phyloP scores from a whole-genome alignment of 495 filamentous ascomycete genomes.

The Penicillium macrosclerotiorum region DNA sequence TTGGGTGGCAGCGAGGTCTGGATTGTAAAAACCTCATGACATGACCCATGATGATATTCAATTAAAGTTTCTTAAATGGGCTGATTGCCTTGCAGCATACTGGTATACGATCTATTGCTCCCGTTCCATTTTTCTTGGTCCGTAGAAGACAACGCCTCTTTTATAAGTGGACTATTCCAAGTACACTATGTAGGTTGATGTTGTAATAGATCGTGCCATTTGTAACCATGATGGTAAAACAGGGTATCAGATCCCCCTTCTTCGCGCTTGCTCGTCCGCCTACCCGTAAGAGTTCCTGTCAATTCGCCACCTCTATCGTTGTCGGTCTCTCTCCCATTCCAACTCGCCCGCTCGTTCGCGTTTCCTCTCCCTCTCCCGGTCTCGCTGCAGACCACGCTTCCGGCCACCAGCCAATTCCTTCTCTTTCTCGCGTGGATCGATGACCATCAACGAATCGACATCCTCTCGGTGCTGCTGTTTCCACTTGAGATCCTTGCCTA shows the following conservation, averaged over 20 bases:
- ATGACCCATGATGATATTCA: conserved; percentile 1
- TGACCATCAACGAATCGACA: conserved; percentile 86
- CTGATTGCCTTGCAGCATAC: too few species aligned
- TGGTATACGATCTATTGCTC: too few species aligned
- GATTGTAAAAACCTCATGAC: conserved; percentile 2
- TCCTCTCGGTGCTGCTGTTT: conserved; percentile 84
- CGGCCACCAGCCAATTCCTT: conserved; percentile 52
- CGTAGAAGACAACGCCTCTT: too few species aligned
- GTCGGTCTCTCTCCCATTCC: conserved; percentile 36
- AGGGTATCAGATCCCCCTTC: neutral
- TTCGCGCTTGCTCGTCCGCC: too few species aligned
- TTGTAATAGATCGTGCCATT: neutral
- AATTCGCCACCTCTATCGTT: neutral
- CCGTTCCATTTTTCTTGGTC: too few species aligned
- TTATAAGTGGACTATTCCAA: too few species aligned
- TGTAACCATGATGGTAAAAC: neutral
- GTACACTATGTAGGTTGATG: too few species aligned
- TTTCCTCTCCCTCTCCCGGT: conserved; percentile 43
- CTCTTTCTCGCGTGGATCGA: conserved; percentile 87
- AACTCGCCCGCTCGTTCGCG: conserved; percentile 31
- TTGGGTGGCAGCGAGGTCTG: neutral
- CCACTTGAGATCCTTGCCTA: conserved; percentile 90
- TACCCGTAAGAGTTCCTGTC: too few species aligned
- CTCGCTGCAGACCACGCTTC: conserved; percentile 33
- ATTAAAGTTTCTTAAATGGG: neutral